phyloP scores from a whole-genome alignment of 371 early-diverging fungal genomes.

The Basidiobolus meristosporus region DNA sequence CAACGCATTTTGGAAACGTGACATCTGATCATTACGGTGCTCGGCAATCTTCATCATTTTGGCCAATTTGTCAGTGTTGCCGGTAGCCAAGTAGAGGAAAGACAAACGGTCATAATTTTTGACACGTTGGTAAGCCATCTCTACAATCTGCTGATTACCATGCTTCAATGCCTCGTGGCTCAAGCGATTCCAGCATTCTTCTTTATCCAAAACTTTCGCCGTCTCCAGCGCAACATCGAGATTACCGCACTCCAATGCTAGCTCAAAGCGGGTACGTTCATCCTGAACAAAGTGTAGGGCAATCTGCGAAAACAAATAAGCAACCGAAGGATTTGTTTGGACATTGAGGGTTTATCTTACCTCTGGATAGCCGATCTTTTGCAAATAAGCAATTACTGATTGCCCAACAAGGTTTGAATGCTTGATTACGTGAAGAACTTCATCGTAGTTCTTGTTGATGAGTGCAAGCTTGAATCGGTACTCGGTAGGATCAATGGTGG shows the following conservation, averaged over 20 bases:
- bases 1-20: constrained; percentile 75
- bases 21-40: constrained; percentile 57
- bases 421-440: constrained; percentile 84
- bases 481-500: constrained; percentile 92
- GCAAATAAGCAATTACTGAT: constrained; percentile 93
- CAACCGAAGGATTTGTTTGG: no score
- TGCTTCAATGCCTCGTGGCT: constrained; percentile 73
- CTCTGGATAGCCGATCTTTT: constrained; percentile 95
- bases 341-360: constrained; percentile 7
- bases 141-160: constrained; percentile 74
- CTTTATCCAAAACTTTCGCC: constrained; percentile 67
- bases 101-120: constrained; percentile 80
- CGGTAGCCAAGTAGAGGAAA: constrained; percentile 81
- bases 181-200: constrained; percentile 74
- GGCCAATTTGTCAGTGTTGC: constrained; percentile 65
- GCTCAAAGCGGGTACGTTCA: constrained; percentile 81
- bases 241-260: constrained; percentile 91
- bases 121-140: constrained; percentile 72
- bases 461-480: constrained; percentile 94
- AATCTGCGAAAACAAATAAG: constrained; percentile 19
- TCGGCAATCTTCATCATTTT: constrained; percentile 87
- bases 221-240: constrained; percentile 82
- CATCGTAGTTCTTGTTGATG: constrained; percentile 70
- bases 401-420: constrained; percentile 93
- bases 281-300: constrained; percentile 97